Evolutionary conservation across 83 land plant genomes (phyloP).

Genomic region (Thuja plicata): DNA sequence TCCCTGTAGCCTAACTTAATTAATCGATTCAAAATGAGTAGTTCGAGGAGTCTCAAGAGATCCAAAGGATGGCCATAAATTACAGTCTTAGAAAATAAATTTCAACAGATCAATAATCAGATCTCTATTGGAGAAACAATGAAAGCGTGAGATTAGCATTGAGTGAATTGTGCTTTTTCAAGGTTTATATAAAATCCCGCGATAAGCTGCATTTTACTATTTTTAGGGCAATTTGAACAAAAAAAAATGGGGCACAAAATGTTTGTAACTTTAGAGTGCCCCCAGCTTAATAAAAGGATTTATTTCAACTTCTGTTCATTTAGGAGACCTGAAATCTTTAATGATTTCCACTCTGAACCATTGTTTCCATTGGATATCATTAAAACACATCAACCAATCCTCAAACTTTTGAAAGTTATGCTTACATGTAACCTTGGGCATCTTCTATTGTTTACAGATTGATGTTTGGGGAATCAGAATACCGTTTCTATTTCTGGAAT

Average conservation of each 20-base stretch:
- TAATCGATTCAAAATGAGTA: too few species aligned
- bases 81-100: too few species aligned
- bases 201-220: neutral
- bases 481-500: slow-evolving; percentile 58
- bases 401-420: too few species aligned
- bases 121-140: too few species aligned
- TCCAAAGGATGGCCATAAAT: too few species aligned
- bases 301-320: neutral
- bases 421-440: neutral
- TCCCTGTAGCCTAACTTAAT: too few species aligned
- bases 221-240: neutral
- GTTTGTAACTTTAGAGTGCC: neutral
- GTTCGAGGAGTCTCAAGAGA: too few species aligned
- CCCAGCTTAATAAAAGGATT: neutral
- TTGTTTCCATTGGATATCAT: neutral
- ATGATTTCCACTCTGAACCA: neutral
- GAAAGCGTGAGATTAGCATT: too few species aligned
- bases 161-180: too few species aligned
- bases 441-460: slow-evolving; percentile 38
- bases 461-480: slow-evolving; percentile 42
- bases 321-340: neutral
- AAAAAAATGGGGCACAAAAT: neutral
- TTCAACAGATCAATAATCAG: too few species aligned
- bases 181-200: neutral
- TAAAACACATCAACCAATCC: too few species aligned